A percentile compares a stretch with the other conserved stretches of the same genome.
Evolutionary conservation across 2,329 filamentous ascomycete genomes (phyloP).

Genomic region (Claviceps digitariae): DNA sequence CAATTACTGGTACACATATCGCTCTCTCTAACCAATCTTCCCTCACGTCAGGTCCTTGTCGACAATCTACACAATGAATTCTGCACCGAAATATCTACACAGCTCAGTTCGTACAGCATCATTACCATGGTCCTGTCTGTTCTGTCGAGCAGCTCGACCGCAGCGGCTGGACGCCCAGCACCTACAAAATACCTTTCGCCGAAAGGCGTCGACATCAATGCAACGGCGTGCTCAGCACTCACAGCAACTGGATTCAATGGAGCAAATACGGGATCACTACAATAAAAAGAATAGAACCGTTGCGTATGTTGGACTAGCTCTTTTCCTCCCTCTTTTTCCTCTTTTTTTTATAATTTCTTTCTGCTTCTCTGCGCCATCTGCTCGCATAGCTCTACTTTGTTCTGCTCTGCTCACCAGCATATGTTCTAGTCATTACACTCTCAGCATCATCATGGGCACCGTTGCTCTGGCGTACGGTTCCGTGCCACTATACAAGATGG

Average conservation of each 20-base stretch:
- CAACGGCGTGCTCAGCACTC: conserved; percentile 13
- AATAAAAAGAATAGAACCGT: conserved; percentile 53
- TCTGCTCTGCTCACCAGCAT: neutral
- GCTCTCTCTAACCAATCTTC: too few species aligned
- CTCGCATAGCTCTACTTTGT: neutral
- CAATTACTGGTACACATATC: too few species aligned
- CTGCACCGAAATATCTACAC: conserved; percentile 22
- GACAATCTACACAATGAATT: conserved; percentile 20
- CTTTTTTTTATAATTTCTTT: neutral
- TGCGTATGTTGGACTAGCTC: conserved; percentile 17
- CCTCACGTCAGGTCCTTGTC: neutral
- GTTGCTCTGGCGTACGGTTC: conserved; percentile 72
- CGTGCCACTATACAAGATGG: conserved; percentile 81
- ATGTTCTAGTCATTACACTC: conserved; percentile 49
- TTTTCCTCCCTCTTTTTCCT: neutral
- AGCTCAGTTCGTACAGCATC: conserved; percentile 14
- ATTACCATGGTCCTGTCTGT: conserved; percentile 23
- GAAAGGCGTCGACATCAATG: conserved; percentile 19
- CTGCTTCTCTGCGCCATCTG: neutral
- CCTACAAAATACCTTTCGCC: conserved; percentile 12
- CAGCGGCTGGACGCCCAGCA: conserved; percentile 9
- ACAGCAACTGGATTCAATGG: conserved; percentile 34
- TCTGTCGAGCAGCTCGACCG: conserved; percentile 22
- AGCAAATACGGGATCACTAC: conserved; percentile 50
- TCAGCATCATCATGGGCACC: conserved; percentile 67